Conservation (phyloP, 2,329 filamentous ascomycete genomes). For the Celoporthe dispersa region DNA sequence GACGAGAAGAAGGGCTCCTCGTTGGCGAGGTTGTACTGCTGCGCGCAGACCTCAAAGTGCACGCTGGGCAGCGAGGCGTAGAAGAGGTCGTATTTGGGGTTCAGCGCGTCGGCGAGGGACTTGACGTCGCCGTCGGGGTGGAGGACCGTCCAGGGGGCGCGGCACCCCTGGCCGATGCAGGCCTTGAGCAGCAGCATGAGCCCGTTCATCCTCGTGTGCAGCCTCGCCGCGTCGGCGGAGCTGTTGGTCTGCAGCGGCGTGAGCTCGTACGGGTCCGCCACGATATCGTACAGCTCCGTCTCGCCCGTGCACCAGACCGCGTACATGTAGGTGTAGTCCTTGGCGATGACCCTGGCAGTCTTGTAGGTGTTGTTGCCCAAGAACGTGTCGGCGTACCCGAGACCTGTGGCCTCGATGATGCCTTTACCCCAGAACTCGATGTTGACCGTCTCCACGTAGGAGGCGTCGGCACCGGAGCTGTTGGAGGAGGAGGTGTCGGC, state of each 20-base stretch:
- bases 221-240: constrained; percentile 42
- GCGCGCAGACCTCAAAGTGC: constrained; percentile 22
- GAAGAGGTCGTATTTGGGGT: constrained; percentile 53
- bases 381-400: constrained; percentile 31
- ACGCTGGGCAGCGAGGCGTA: constrained; percentile 42
- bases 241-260: constrained; percentile 45
- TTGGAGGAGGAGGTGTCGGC: constrained; percentile 51
- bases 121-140: constrained; percentile 58
- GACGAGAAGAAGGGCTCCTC: constrained; percentile 28
- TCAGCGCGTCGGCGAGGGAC: constrained; percentile 56
- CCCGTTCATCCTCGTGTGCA: constrained; percentile 58
- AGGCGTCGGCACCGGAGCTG: constrained; percentile 33
- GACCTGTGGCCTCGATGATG: constrained; percentile 45
- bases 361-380: constrained; percentile 63
- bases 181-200: constrained; percentile 65
- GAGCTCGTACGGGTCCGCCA: constrained; percentile 58
- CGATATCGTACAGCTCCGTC: constrained; percentile 68
- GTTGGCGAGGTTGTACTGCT: constrained; percentile 26
- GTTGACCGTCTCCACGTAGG: constrained; percentile 58
- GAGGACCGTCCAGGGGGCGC: constrained; percentile 61
- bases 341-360: constrained; percentile 56
- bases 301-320: constrained; percentile 72
- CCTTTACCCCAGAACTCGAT: constrained; percentile 61
- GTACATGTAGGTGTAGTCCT: constrained; percentile 65
- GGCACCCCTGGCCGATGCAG: constrained; percentile 58